Base-by-base conservation (phyloP, 768 basidiomycete genomes). In the Termitomyces sp. region DNA sequence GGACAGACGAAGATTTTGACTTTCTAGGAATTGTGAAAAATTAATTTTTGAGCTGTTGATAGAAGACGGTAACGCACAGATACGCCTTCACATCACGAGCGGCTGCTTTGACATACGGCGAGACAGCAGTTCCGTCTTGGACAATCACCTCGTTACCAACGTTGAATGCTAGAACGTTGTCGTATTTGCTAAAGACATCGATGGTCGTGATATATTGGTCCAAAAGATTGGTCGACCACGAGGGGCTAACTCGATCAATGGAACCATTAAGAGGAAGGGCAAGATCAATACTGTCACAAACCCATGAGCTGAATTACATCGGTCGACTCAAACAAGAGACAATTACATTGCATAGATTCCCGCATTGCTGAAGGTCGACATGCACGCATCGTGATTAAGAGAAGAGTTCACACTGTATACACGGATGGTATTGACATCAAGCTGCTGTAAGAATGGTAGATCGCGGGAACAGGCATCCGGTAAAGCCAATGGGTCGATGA, bases 281-380 rank as follows among this genome's bases (percentile, higher is more conserved):
- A 52, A 98, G 78, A 68, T 97, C 94, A 57, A 98, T 83, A 60
- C 94, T 97, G 62, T 3, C 61, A 52, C 7, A 6, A 54, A 16
- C 16, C 6, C 5, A 30, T 45, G 30, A 57, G 48, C 26, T 9
- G 9, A 56, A 56, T 58, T 52, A 8, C 3, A 41, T 41, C 3
- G 4, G 20, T 41, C 20, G 40, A 41, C n/a, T 20, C 14, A 60
- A 40, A 8, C 32, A 50, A 54, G 32, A 33, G 18, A 26, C 9
- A 76, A 88, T 67, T 61, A 95, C 94, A 96, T 87, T 53, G 88
- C 82, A 71, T 97, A 96, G 55, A 97, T 97, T 28, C 88, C 88
- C 38, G 92, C 92, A 22, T 72, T 70, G 64, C 85, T 87, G 59
- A 97, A 79, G 14, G 83, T 71, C 38, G 71, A 70, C 94, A 98